Base-by-base conservation (phyloP, 345 rosid genomes). In the Eutrema yunnanense region DNA sequence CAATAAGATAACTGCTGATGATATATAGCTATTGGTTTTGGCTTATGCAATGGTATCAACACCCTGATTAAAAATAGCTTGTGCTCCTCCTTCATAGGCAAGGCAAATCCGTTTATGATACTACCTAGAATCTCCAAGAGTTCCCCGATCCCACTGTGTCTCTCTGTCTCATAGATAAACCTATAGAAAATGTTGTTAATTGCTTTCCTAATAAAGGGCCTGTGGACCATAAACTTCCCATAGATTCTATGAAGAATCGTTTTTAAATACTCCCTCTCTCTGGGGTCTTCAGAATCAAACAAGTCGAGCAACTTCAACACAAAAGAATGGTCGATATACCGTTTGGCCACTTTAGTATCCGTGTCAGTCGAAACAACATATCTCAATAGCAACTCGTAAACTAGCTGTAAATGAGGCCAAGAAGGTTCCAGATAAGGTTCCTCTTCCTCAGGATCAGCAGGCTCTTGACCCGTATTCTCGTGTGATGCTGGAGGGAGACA, bases 11-110 rank as follows among this genome's bases (percentile, higher is more conserved):
- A 81, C 76, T 92, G 98, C 86, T 90, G 96, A 71, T 92, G 98
- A 53, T 92, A 92, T 62, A 82, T 37, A 29, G 86, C 56, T 12
- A 90, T 71, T 6, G 87, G 82, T 67, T 92, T 90, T 1, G 98
- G 98, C 81, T 92, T 92, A 80, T 92, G 98, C 82, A 92, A 77
- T 7, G 98, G 98, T 75, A 92, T 83, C 82, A 92, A 86, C 10
- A 87, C 96, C 80, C 96, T 83, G 49, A 88, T 87, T 69, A 92
- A 87, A 62, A 92, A 92, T 37, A 92, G 65, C 81, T 92, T 92
- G 73, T 92, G 98, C 66, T 92, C 98, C 75, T 90, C 95, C 65
- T 92, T 92, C 98, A 92, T 92, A 4, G 98, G 98, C 80, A 92
- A 69, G 0, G 98, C 98, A 79, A 92, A 92, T 14, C 98, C 98